phyloP scores from a whole-genome alignment of 1,284 basidiomycete species.

The Cerrena zonata region DNA sequence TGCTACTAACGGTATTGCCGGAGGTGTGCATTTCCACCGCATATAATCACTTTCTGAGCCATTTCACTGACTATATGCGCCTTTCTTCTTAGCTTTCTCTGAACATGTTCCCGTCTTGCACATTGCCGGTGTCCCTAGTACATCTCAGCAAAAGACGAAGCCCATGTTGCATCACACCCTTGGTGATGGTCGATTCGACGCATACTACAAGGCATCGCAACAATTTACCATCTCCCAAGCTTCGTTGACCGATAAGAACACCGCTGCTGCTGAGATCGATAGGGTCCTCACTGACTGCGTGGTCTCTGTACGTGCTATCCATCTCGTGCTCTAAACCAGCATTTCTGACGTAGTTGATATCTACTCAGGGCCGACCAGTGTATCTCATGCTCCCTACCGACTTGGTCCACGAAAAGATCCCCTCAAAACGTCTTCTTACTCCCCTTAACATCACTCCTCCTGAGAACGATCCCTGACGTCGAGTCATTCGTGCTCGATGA shows the following conservation, averaged over 20 bases:
- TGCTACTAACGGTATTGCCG: constrained; percentile 77
- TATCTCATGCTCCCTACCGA: constrained; percentile 89
- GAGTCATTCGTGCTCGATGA: constrained; percentile 72
- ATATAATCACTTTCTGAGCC: neutral
- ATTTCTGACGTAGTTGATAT: neutral
- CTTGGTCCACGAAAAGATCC: constrained; percentile 66
- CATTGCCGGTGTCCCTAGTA: constrained; percentile 83
- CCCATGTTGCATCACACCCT: constrained; percentile 82
- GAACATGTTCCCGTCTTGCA: constrained; percentile 92
- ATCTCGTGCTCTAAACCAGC: neutral
- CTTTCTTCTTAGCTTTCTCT: constrained; percentile 53
- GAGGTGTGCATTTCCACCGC: constrained; percentile 35
- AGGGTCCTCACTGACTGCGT: constrained; percentile 73
- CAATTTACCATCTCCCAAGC: constrained; percentile 75
- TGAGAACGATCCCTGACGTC: constrained; percentile 51
- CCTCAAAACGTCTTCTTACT: constrained; percentile 57
- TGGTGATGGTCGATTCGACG: constrained; percentile 77
- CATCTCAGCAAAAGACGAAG: constrained; percentile 60
- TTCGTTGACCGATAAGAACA: constrained; percentile 45
- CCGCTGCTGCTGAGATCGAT: constrained; percentile 74
- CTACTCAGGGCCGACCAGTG: constrained; percentile 68
- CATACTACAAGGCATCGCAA: constrained; percentile 72
- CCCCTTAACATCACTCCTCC: constrained; percentile 52
- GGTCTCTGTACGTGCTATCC: constrained; percentile 47
- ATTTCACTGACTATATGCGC: neutral